phyloP scores from a whole-genome alignment of 1,284 basidiomycete genomes.

The Puccinia coronata region DNA sequence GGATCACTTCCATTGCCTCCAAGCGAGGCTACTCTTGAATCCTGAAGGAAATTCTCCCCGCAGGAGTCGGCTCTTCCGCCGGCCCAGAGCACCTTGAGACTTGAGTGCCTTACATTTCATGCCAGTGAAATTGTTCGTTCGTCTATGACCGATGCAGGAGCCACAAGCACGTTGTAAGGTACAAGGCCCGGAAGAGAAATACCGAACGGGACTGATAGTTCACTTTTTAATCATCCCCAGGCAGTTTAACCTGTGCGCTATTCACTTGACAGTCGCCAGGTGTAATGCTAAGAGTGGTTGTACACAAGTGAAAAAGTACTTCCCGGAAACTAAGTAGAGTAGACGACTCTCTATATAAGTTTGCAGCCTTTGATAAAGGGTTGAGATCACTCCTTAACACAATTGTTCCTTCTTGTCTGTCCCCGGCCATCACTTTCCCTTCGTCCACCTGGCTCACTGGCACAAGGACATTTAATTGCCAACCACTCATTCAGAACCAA shows the following conservation, averaged over 20 bases:
- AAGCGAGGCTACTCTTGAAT: no score
- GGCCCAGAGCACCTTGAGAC: not conserved
- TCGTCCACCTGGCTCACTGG: not conserved
- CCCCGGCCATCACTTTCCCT: not conserved
- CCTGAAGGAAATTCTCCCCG: not conserved
- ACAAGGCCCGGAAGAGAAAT: not conserved
- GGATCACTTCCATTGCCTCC: no score
- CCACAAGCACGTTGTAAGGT: not conserved
- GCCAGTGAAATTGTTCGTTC: not conserved
- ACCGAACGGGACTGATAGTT: not conserved
- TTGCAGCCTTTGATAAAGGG: not conserved
- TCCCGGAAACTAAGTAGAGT: not conserved
- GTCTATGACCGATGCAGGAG: not conserved
- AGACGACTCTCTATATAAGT: not conserved
- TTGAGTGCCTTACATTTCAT: not conserved
- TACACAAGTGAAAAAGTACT: not conserved
- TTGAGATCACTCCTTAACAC: not conserved
- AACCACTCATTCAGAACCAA: slow-evolving; percentile 10
- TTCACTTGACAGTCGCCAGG: not conserved
- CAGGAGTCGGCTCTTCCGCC: not conserved
- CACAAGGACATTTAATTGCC: not conserved
- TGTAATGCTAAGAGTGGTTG: not conserved
- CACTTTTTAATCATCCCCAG: not conserved
- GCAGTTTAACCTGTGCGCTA: not conserved
- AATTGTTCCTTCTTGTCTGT: not conserved